Evolutionary conservation across 306 rosid species (phyloP).

Genomic region (Biancaea sappan): DNA sequence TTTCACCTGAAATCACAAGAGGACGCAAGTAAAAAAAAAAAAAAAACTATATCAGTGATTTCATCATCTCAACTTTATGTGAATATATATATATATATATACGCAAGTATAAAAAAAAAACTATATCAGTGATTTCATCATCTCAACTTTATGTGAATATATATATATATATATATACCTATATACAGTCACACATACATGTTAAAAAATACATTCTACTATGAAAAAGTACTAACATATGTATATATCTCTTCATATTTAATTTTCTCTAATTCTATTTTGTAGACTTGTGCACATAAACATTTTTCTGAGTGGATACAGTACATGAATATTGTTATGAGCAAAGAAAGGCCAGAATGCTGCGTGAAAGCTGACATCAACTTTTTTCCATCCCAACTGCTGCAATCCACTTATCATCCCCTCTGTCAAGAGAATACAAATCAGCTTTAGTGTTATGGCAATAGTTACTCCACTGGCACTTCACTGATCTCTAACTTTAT

Average conservation of each 20-base stretch:
- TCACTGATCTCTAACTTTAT: constrained; percentile 23
- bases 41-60: constrained; percentile 19
- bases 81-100: no score
- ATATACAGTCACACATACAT: no score
- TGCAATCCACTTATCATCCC: constrained; percentile 86
- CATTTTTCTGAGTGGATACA: not conserved
- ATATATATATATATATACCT: no score
- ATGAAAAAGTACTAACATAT: no score
- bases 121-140: constrained; percentile 20
- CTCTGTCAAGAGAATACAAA: constrained; percentile 56
- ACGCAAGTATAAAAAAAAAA: constrained; percentile 22
- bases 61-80: no score
- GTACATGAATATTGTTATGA: constrained; percentile 93
- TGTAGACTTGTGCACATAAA: not conserved
- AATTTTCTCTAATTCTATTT: not conserved
- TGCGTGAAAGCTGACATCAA: constrained; percentile 91
- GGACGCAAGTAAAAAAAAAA: constrained; percentile 17
- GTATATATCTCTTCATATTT: not conserved
- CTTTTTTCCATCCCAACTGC: constrained; percentile 88
- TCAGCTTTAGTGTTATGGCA: constrained; percentile 18
- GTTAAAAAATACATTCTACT: no score
- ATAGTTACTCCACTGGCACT: not conserved
- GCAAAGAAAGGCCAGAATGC: constrained; percentile 90
- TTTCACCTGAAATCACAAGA: constrained; percentile 69
- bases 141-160: no score